These are phyloP conservation scores for Elsinoe fawcettii DNA, from an alignment of 2,329 filamentous ascomycete genomes.

Conservation along the genomic window DNA sequence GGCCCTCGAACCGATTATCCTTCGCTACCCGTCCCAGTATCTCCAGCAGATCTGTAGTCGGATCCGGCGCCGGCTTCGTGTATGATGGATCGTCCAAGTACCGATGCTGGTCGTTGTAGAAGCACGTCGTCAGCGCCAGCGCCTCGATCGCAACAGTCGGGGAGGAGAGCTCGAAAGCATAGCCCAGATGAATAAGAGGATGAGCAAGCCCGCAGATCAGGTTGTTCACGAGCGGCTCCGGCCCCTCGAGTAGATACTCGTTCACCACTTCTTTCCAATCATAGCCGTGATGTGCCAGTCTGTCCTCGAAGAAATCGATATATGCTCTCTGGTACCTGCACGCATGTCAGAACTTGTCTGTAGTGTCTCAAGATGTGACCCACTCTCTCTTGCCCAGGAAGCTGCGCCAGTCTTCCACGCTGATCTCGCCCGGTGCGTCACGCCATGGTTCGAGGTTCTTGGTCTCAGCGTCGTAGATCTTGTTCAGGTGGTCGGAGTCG, in stretches of 20 bases:
- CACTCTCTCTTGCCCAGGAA: conserved; percentile 67
- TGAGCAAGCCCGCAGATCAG: conserved; percentile 76
- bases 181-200: conserved; percentile 90
- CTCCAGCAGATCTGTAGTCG: conserved; percentile 55
- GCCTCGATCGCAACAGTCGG: conserved; percentile 86
- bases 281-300: conserved; percentile 67
- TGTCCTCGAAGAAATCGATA: conserved; percentile 92
- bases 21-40: conserved; percentile 61
- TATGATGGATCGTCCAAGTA: conserved; percentile 66
- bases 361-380: conserved; percentile 20
- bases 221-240: conserved; percentile 72
- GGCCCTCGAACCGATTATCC: conserved; percentile 62
- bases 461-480: conserved; percentile 71
- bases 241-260: conserved; percentile 66
- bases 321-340: conserved; percentile 75
- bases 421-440: conserved; percentile 77
- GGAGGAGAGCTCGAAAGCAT: conserved; percentile 80
- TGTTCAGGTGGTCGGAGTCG: conserved; percentile 61
- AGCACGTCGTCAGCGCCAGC: conserved; percentile 58
- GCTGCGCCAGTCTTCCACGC: conserved; percentile 76
- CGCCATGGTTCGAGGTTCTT: conserved; percentile 69
- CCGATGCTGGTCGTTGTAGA: conserved; percentile 50
- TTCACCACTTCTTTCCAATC: conserved; percentile 73
- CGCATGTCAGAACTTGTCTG: conserved; percentile 9
- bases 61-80: conserved; percentile 54